Base-by-base conservation (phyloP, 176 grass and related monocot genomes). In the Cenchrus americanus region DNA sequence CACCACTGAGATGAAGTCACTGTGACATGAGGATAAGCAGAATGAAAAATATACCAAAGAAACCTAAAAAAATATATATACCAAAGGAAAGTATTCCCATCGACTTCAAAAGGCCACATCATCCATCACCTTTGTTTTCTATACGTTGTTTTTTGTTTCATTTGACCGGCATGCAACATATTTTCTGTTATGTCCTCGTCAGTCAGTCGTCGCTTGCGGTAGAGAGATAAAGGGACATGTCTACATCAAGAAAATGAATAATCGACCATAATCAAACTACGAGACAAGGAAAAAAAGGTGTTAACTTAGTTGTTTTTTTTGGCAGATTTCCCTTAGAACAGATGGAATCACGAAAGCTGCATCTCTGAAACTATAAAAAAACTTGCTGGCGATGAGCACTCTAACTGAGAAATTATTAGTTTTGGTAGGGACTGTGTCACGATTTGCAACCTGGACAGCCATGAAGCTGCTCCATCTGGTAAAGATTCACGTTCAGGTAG, bases 211-310 rank as follows among this genome's bases (percentile, higher is more conserved):
- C 19, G 30, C 60, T 48, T 74, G 9, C 8, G 24, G 10, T 21
- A 61, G 58, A 61, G 64, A 82, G 18, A 59, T 58, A n/a, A 59
- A 86, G 34, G 3, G 2, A 13, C 22, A 9, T 3, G 23, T 77
- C 66, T 57, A 7, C 83, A 63, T 82, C 78, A 69, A 48, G 51
- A 49, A 77, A 86, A 64, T 74, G n/a, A 34, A 43, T 54, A 11
- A 40, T 21, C 10, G 2, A 71, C 8, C 22, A 10, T n/a, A 52
- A 41, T 14, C 27, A 42, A n/a, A 6, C 1, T 18, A 8, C 57
- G 10, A 2, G 24, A 55, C 17, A 62, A 8, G 27, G 71, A 10
- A 69, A 69, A 54, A 40, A 34, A 53, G 21, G 34, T 53, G 11
- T 66, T 46, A 64, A 8, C 62, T 47, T n/a, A 48, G 14, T 27